These are phyloP conservation scores for Mycosphaerella arachidis DNA, from an alignment of 2,329 filamentous ascomycete genomes.

Conservation along the genomic window DNA sequence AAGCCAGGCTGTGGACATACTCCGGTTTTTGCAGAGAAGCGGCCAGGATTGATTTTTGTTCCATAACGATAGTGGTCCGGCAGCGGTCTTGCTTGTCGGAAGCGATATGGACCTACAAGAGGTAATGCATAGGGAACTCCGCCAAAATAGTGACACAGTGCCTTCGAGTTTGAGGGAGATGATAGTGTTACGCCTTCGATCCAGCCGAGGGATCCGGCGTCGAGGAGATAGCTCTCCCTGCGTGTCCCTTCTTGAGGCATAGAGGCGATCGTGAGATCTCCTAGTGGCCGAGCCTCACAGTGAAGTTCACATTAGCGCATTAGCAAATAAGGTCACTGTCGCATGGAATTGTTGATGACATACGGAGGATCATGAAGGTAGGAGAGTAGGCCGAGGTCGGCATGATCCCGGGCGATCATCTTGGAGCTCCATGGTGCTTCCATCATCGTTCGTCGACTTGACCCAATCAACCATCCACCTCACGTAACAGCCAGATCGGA, in stretches of 20 bases:
- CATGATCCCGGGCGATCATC: neutral
- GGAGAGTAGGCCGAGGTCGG: neutral
- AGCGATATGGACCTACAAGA: slow-evolving; percentile 45
- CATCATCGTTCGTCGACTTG: neutral
- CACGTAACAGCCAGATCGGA: neutral
- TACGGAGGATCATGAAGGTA: neutral
- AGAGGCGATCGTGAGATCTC: neutral
- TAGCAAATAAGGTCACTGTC: no score
- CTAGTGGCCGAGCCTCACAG: no score
- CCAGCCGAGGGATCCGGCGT: slow-evolving; percentile 44
- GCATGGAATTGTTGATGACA: no score
- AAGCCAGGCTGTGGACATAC: slow-evolving; percentile 50
- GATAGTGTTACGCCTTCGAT: slow-evolving; percentile 48
- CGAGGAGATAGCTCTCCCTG: slow-evolving; percentile 29
- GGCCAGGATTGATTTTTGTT: slow-evolving; percentile 44
- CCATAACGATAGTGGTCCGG: slow-evolving; percentile 50
- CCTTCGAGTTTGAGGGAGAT: slow-evolving; percentile 12
- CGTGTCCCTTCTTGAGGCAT: slow-evolving; percentile 18
- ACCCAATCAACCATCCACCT: neutral
- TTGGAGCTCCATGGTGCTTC: neutral
- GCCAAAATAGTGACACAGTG: slow-evolving; percentile 50
- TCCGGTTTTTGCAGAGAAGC: slow-evolving; percentile 39
- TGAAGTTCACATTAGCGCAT: no score
- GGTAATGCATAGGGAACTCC: slow-evolving; percentile 54
- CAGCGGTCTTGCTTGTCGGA: slow-evolving; percentile 46